phyloP scores from a whole-genome alignment of 2,329 filamentous ascomycete genomes.

The Exophiala sp. region DNA sequence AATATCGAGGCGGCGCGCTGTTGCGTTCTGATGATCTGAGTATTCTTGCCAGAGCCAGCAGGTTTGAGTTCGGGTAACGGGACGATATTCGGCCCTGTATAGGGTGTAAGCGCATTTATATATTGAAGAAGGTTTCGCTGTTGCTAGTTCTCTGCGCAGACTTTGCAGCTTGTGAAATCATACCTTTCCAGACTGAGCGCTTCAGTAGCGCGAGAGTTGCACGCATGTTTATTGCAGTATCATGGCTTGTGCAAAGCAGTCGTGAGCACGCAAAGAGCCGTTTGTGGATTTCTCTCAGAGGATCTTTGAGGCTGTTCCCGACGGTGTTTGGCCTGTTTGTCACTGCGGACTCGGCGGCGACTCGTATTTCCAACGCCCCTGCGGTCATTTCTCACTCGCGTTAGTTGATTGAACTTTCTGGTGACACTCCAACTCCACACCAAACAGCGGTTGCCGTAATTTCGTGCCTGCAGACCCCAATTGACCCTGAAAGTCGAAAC shows the following conservation, averaged over 20 bases:
- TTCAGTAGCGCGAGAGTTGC: slow-evolving; percentile 65
- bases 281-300: background rate
- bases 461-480: background rate
- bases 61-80: slow-evolving; percentile 40
- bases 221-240: slow-evolving; percentile 52
- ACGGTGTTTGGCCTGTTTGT: background rate
- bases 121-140: slow-evolving; percentile 23
- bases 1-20: slow-evolving; percentile 85
- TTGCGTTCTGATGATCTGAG: slow-evolving; percentile 71
- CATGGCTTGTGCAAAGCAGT: slow-evolving; percentile 7
- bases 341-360: background rate
- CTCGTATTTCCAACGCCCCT: background rate
- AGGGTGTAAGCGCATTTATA: background rate
- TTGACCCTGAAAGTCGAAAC: background rate
- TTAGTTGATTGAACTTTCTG: background rate
- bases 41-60: slow-evolving; percentile 59
- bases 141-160: slow-evolving; percentile 8
- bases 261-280: background rate
- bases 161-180: slow-evolving; percentile 19
- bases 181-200: slow-evolving; percentile 88
- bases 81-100: slow-evolving; percentile 34
- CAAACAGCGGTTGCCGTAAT: slow-evolving; percentile 2
- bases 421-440: background rate
- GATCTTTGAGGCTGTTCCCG: background rate
- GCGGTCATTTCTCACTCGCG: background rate